Base-by-base conservation (phyloP, 2,329 filamentous ascomycete genomes). In the Epichloe amarillans region DNA sequence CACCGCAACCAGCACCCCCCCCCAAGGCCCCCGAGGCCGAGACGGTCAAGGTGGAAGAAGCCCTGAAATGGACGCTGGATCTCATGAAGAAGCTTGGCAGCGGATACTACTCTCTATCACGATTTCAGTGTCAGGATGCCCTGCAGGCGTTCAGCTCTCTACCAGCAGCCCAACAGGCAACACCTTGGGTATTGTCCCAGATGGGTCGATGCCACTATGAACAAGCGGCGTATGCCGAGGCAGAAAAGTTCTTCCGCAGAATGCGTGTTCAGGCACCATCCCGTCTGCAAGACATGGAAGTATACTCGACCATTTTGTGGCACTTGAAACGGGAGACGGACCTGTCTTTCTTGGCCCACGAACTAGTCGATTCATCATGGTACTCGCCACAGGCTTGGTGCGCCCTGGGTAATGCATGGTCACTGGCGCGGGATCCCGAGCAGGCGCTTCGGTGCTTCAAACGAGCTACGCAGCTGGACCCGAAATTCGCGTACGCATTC, bases 271-370 rank as follows among this genome's bases (percentile, higher is more conserved):
- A 93, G 57, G 83, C 87, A 12, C 91, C 91, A 1, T 86, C 87
- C 1, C 82, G 88, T 4, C 75, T 94, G 43, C 86, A 95, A 62
- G 90, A 96, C 62, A 96, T 97, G 90, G 93, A 98, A 64, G 83
- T 97, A 37, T 98, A 95, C 68, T 97, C 91, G 14, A 98, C 93
- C 0, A 84, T 95, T n/a, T 76, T 98, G n/a, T 98, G 94, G 93
- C 90, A 96, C 66, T 72, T 96, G 55, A 95, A 95, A 67, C 84
- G 86, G 55, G 91, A 96, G 62, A 86, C 89, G 0, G 88, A 96
- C 54, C 75, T 98, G 21, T 90, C 91, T 0, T 95, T 93, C 67
- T 75, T 98, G 30, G 88, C 91, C 0, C 91, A 97, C 61, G 88
- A 94, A 60, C 75, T 97, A 40, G 79, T 95, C 48, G 91, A 96